These are phyloP conservation scores for Camelina neglecta DNA, from an alignment of 345 rosid species.

Conservation along the genomic window DNA sequence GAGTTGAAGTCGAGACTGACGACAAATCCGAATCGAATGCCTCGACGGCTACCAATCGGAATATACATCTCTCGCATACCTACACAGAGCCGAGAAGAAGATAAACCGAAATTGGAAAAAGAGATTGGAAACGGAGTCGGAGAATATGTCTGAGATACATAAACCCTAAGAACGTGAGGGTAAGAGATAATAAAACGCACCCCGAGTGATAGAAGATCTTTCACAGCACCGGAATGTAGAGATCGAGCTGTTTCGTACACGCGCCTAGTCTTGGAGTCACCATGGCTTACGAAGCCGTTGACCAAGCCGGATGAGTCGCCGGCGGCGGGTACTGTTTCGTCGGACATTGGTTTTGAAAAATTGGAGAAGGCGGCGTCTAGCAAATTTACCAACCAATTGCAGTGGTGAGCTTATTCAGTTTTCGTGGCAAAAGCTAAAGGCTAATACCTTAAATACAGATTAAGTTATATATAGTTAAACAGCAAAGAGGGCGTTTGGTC, in stretches of 20 bases:
- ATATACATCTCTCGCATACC: conserved; percentile 80
- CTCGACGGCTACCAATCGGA: conserved; percentile 63
- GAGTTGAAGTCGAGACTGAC: conserved; percentile 43
- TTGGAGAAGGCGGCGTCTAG: conserved; percentile 27
- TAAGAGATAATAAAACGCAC: conserved; percentile 42
- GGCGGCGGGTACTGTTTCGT: conserved; percentile 29
- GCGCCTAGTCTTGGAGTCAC: conserved; percentile 43
- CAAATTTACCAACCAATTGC: neutral
- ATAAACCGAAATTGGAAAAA: neutral
- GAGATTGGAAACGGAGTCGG: neutral
- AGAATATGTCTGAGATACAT: neutral
- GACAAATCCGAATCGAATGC: conserved; percentile 42
- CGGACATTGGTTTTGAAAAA: conserved; percentile 47
- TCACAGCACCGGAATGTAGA: conserved; percentile 58
- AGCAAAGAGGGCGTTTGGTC: conserved; percentile 66
- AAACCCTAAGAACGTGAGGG: conserved; percentile 14
- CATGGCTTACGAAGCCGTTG: conserved; percentile 21
- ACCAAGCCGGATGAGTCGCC: conserved; percentile 17
- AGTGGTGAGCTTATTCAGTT: neutral
- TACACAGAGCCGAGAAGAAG: conserved; percentile 35
- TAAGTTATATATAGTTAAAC: too few species aligned
- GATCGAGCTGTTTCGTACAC: conserved; percentile 57
- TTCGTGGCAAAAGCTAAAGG: neutral
- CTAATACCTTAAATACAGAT: rapidly evolving
- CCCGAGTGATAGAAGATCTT: conserved; percentile 63